A percentile compares a stretch with the other conserved stretches of the same genome.
Evolutionary conservation across 2,329 filamentous ascomycete genomes (phyloP).

Genomic region (Penicillium vulpinum): DNA sequence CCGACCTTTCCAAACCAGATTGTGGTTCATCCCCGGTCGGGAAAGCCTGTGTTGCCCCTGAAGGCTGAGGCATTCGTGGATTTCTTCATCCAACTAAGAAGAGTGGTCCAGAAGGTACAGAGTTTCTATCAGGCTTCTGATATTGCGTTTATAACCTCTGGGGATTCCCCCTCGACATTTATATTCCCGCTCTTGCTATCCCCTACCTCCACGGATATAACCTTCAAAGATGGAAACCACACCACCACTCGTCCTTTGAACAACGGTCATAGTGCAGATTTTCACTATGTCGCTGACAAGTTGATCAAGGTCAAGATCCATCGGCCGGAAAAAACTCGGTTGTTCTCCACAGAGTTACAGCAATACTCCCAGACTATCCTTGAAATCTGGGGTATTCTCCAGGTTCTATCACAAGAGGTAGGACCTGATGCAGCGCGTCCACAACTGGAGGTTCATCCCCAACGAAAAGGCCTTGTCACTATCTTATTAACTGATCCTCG

Average conservation of each 20-base stretch:
- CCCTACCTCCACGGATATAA: neutral
- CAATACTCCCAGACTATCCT: neutral
- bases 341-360: neutral
- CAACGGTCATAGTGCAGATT: neutral
- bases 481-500: neutral
- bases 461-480: neutral
- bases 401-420: neutral
- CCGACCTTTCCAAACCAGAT: neutral
- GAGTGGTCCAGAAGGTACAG: neutral
- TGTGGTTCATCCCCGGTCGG: neutral
- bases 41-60: neutral
- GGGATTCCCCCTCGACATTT: neutral
- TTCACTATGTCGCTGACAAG: neutral
- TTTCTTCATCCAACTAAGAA: neutral
- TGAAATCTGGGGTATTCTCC: neutral
- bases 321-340: neutral
- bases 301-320: neutral
- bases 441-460: neutral
- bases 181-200: neutral
- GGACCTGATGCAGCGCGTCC: neutral
- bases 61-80: neutral
- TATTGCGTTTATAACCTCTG: neutral
- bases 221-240: neutral
- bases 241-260: neutral
- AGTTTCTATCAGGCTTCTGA: neutral